Conservation (phyloP, 1,284 basidiomycete genomes). For the Ustilago crameri region DNA sequence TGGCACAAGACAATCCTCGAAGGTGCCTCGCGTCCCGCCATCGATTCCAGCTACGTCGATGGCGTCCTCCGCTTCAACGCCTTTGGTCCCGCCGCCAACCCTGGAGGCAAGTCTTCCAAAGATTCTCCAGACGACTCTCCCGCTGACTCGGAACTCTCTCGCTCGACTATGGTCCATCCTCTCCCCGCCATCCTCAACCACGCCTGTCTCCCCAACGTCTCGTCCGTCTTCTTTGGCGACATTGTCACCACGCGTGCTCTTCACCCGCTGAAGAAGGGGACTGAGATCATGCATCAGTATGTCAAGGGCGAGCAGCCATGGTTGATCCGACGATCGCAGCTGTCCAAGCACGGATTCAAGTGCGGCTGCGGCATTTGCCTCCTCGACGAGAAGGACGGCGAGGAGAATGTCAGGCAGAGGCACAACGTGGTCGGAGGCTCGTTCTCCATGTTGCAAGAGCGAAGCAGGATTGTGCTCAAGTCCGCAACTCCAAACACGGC, state of each 20-base stretch:
- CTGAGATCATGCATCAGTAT: constrained; percentile 67
- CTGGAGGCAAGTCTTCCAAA: constrained; percentile 33
- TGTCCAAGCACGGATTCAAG: constrained; percentile 64
- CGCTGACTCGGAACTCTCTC: constrained; percentile 46
- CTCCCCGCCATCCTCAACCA: constrained; percentile 67
- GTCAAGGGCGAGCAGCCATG: constrained; percentile 63
- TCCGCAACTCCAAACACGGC: constrained; percentile 6
- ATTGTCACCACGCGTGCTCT: constrained; percentile 64
- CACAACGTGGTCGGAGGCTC: constrained; percentile 51
- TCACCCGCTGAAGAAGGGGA: constrained; percentile 54
- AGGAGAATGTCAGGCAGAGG: constrained; percentile 38
- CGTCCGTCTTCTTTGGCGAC: constrained; percentile 65
- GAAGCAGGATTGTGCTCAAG: constrained; percentile 58
- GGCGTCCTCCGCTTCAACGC: constrained; percentile 67
- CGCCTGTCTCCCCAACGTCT: constrained; percentile 65
- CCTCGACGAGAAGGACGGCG: constrained; percentile 58
- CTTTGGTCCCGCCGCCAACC: constrained; percentile 62
- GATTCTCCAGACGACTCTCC: constrained; percentile 2
- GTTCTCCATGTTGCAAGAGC: constrained; percentile 55
- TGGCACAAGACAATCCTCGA: constrained; percentile 21
- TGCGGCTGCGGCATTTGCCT: constrained; percentile 60
- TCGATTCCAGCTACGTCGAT: constrained; percentile 63
- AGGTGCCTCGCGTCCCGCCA: constrained; percentile 10
- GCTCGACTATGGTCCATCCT: constrained; percentile 66
- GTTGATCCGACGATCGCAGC: constrained; percentile 51